Conservation (phyloP, 768 basidiomycete genomes). For the Myochromella boudieri region DNA sequence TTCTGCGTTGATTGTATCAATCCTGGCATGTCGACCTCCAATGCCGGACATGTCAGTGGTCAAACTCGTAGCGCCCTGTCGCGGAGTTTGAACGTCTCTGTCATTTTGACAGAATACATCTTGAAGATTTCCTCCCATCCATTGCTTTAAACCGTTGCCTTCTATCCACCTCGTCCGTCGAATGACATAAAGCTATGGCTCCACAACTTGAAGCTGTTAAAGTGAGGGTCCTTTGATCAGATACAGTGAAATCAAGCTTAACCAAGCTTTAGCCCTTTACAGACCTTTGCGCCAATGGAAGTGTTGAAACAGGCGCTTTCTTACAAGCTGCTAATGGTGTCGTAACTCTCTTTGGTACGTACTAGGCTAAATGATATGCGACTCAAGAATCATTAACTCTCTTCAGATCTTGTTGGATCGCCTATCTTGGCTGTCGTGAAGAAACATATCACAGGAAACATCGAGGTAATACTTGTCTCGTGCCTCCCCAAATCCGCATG, state of each 20-base stretch:
- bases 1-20: too few species aligned
- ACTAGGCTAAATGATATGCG: neutral
- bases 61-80: too few species aligned
- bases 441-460: slow-evolving; percentile 88
- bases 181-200: slow-evolving; percentile 61
- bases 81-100: too few species aligned
- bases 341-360: slow-evolving; percentile 85
- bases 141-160: too few species aligned
- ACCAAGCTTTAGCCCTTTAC: slow-evolving; percentile 70
- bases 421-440: slow-evolving; percentile 83
- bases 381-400: neutral
- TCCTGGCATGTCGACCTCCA: too few species aligned
- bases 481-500: neutral
- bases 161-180: too few species aligned
- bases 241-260: slow-evolving; percentile 2
- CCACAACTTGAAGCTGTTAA: slow-evolving; percentile 74
- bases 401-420: slow-evolving; percentile 79
- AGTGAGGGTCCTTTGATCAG: slow-evolving; percentile 27
- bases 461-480: slow-evolving; percentile 54
- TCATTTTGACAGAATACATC: too few species aligned
- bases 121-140: neutral
- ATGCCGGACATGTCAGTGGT: too few species aligned
- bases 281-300: slow-evolving; percentile 81
- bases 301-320: slow-evolving; percentile 87
- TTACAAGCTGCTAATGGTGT: slow-evolving; percentile 88